Evolutionary conservation across 495 filamentous ascomycete species (phyloP), one percentile per base, ranked within the genome.

Genomic region (Mytilinidion resinicola): DNA sequence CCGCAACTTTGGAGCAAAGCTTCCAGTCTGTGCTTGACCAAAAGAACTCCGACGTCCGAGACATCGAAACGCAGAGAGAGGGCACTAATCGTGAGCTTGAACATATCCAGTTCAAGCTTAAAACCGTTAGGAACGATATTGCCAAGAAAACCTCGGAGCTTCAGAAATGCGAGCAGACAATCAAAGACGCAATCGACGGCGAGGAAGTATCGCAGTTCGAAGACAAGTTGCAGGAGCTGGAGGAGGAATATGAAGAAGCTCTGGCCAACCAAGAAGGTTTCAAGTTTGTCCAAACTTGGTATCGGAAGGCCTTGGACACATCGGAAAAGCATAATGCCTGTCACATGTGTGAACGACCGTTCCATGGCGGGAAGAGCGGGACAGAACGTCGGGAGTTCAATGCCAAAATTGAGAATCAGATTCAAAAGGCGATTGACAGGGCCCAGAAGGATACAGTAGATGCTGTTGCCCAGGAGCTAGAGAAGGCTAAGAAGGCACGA

Each of bases 101-200:
- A 65, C 84, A 91, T 52, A 71, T 89, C 19, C 85, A 93, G 59
- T 89, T 81, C 68, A 90, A 86, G 66, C 75, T 96, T n/a, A 85
- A 81, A 14, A 83, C 76, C 44, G 69, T 73, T 11, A 79, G 80
- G 34, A 82, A 82, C 17, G 82, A 76, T 49, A 71, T 87, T 25
- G 82, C 76, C 46, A 81, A 83, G 65, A 85, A 85, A 52, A 74
- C 81, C 33, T 77, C 81, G 46, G 86, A 91, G 55, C 77, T 83
- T 57, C 76, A 83, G 7, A 75, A 73, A 21, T 85, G 83, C 67
- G 78, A 82, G 44, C 60, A 71, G 5, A 65, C 57, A 9, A 77
- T 87, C 2, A 65, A 72, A n/a, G 74, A 84, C 20, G 78, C 73
- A 12, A 74, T 81, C 25, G 75, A 74, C 14, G 75, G 79, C 46